These are phyloP conservation scores for Colletotrichum tropicale DNA, from an alignment of 2,329 filamentous ascomycete genomes.

Conservation along the genomic window DNA sequence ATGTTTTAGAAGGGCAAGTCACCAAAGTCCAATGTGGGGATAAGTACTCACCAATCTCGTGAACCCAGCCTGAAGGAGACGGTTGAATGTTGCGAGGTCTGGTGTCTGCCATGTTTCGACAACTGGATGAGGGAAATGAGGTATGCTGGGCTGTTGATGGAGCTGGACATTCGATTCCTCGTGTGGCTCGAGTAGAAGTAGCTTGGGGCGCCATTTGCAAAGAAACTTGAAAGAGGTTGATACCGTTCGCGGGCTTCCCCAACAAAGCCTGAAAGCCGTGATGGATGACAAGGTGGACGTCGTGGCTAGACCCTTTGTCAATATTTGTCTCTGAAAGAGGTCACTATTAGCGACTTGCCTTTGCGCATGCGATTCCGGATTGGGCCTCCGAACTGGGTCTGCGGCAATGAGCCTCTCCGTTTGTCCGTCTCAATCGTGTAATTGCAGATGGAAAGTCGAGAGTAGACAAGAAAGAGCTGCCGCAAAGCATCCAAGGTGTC, in stretches of 20 bases:
- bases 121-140: too few relatives aligned
- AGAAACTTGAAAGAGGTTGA: accelerated
- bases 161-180: too few relatives aligned
- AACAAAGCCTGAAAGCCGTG: neutral
- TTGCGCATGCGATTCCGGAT: neutral
- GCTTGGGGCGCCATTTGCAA: neutral
- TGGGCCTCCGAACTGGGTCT: neutral
- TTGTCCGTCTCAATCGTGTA: neutral
- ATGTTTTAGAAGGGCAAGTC: too few relatives aligned
- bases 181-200: too few relatives aligned
- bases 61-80: too few relatives aligned
- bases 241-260: neutral
- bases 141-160: too few relatives aligned
- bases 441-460: neutral
- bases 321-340: neutral
- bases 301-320: neutral
- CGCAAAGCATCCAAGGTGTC: neutral
- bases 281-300: neutral
- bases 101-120: too few relatives aligned
- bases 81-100: too few relatives aligned
- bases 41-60: too few relatives aligned
- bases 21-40: too few relatives aligned
- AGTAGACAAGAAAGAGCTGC: neutral
- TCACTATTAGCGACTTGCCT: neutral
- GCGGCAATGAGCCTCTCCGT: neutral